A percentile compares a stretch with the other conserved stretches of the same genome.
These are phyloP conservation scores for Trichosanthes cucumerina DNA, from an alignment of 306 rosid genomes.

Conservation along the genomic window DNA sequence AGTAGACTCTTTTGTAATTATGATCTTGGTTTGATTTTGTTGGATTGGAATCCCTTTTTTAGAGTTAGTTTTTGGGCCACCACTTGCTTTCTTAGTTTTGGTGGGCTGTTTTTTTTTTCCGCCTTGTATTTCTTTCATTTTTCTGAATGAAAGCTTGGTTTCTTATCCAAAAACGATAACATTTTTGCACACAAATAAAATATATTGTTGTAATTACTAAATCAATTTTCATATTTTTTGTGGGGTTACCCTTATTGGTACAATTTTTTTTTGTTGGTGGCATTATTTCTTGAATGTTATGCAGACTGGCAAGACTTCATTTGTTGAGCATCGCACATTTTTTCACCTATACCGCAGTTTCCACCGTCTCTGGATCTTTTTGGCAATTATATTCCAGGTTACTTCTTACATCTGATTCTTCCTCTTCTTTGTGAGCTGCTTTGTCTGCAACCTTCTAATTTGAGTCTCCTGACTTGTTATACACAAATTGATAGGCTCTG, in stretches of 20 bases:
- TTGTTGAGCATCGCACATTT: constrained; percentile 91
- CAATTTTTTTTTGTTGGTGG: background rate
- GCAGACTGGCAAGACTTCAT: constrained; percentile 94
- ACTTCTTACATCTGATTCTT: background rate
- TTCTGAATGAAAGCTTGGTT: background rate
- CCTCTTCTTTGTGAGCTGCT: constrained; percentile 13
- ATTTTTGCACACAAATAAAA: background rate
- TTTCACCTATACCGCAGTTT: constrained; percentile 88
- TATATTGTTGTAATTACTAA: background rate
- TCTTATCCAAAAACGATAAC: background rate
- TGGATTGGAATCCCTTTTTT: background rate
- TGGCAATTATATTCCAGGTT: constrained; percentile 95
- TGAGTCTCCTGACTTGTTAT: constrained; percentile 13
- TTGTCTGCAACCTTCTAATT: constrained; percentile 7
- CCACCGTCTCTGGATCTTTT: constrained; percentile 95
- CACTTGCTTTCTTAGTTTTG: background rate
- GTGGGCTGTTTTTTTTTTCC: background rate
- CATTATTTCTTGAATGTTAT: background rate
- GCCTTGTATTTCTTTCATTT: background rate
- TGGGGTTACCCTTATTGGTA: background rate
- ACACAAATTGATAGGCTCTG: constrained; percentile 45
- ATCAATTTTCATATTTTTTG: background rate
- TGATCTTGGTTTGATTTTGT: background rate
- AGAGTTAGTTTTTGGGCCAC: background rate
- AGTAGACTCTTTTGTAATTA: background rate